Percentiles rank a stretch among this genome's conserved stretches.
Conservation (phyloP, 352 stramenopile species). For the Globisporangium ultimum region DNA sequence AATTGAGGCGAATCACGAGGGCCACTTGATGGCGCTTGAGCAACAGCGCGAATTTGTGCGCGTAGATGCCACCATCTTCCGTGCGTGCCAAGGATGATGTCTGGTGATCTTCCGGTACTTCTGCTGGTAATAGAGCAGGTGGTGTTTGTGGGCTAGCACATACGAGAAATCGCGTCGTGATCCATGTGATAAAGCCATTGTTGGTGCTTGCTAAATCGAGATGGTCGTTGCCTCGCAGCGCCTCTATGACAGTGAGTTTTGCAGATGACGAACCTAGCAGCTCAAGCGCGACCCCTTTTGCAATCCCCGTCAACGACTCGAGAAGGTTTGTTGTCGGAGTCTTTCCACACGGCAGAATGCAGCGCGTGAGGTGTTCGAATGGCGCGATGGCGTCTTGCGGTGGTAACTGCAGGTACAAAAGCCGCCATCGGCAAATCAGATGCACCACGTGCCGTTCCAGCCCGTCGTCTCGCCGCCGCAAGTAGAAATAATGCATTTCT, state of each 20-base stretch:
- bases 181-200: constrained; percentile 1
- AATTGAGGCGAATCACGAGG: constrained; percentile 91
- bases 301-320: constrained; percentile 15
- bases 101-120: not conserved
- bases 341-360: constrained; percentile 33
- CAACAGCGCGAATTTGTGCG: constrained; percentile 5
- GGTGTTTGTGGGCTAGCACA: constrained; percentile 5
- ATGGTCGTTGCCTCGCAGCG: constrained; percentile 1
- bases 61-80: not conserved
- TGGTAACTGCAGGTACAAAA: constrained; percentile 46
- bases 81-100: not conserved
- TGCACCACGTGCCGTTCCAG: constrained; percentile 41
- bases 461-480: constrained; percentile 27
- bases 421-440: constrained; percentile 58
- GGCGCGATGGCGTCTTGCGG: constrained; percentile 42
- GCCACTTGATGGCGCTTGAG: constrained; percentile 66
- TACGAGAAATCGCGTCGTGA: constrained; percentile 25
- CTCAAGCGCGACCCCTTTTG: constrained; percentile 18
- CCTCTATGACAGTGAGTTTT: not conserved
- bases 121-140: not conserved
- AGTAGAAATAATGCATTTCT: constrained; percentile 45
- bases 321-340: constrained; percentile 1
- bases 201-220: not conserved
- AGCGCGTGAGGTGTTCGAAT: constrained; percentile 44
- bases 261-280: constrained; percentile 8